A percentile compares a stretch with the other conserved stretches of the same genome.
These are phyloP conservation scores for Fusarium sp. DNA, from an alignment of 2,329 filamentous ascomycete genomes.

Conservation along the genomic window DNA sequence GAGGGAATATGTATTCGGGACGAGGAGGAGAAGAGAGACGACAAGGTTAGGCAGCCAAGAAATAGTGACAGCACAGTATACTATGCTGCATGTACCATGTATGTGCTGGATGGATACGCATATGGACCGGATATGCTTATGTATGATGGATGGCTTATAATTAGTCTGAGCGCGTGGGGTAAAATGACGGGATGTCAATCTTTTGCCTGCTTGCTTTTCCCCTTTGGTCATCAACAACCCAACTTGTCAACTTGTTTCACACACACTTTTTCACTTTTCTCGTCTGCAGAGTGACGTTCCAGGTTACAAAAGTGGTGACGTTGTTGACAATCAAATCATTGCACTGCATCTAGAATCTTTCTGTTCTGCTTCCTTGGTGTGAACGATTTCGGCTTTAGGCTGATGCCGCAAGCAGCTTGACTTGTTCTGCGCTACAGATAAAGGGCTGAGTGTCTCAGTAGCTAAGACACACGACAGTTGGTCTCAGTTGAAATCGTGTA, in stretches of 20 bases:
- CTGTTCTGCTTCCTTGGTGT: background rate
- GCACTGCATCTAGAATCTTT: background rate
- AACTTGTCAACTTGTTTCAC: conserved; percentile 23
- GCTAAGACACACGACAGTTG: background rate
- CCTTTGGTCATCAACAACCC: conserved; percentile 9
- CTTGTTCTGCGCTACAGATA: conserved; percentile 5
- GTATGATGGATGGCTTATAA: conserved; percentile 7
- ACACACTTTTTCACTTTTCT: background rate
- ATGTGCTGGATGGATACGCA: background rate
- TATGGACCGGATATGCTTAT: conserved; percentile 28
- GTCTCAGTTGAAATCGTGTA: background rate
- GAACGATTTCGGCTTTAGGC: conserved; percentile 26
- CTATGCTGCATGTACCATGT: conserved; percentile 13
- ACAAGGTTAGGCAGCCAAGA: conserved; percentile 24
- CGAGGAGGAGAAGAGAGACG: background rate
- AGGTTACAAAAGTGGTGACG: conserved; percentile 28
- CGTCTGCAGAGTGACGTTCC: conserved; percentile 35
- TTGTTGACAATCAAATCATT: conserved; percentile 12
- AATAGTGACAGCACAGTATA: conserved; percentile 18
- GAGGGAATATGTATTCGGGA: conserved; percentile 26
- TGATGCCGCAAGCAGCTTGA: conserved; percentile 24
- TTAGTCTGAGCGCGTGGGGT: conserved; percentile 28
- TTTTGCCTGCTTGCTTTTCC: background rate
- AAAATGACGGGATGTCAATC: conserved; percentile 30
- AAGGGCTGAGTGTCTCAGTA: conserved; percentile 25